These are phyloP conservation scores for Talaromyces piceae DNA, from an alignment of 2,329 filamentous ascomycete species.

Conservation along the genomic window DNA sequence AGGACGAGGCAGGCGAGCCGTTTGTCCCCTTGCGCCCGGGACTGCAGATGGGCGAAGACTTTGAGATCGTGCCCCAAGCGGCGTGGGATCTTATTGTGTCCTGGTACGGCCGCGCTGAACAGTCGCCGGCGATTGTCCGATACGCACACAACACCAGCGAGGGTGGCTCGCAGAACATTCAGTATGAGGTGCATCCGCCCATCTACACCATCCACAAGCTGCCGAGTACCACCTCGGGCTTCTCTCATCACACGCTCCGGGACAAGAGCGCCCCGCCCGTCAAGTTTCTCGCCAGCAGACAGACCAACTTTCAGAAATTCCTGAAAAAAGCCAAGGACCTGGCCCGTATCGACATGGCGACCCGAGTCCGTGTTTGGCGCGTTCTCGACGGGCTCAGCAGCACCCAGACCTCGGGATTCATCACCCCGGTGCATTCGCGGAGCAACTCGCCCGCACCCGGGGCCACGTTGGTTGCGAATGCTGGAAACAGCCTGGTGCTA, in stretches of 20 bases:
- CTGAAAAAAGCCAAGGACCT: constrained; percentile 64
- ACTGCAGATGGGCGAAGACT: constrained; percentile 57
- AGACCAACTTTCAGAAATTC: constrained; percentile 65
- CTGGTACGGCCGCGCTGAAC: constrained; percentile 72
- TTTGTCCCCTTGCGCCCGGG: constrained; percentile 71
- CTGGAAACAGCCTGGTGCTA: constrained; percentile 49
- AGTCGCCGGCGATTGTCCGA: constrained; percentile 65
- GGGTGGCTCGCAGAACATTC: constrained; percentile 57
- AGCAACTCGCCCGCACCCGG: constrained; percentile 39
- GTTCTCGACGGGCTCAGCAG: constrained; percentile 43
- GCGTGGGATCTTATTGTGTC: constrained; percentile 74
- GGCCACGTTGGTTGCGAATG: constrained; percentile 33
- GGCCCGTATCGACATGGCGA: constrained; percentile 58
- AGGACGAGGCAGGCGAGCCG: constrained; percentile 39
- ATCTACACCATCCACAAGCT: constrained; percentile 80
- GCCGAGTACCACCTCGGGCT: constrained; percentile 51
- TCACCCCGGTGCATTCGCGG: constrained; percentile 38
- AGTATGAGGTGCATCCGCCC: constrained; percentile 78
- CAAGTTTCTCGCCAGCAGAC: constrained; percentile 63
- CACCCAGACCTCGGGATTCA: constrained; percentile 35
- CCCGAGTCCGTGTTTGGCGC: constrained; percentile 72
- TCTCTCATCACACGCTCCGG: constrained; percentile 53
- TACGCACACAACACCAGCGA: constrained; percentile 67
- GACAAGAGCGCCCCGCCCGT: constrained; percentile 55
- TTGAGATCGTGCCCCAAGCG: constrained; percentile 66